phyloP scores from a whole-genome alignment of 495 filamentous ascomycete genomes.

The Aspergillus baeticus region DNA sequence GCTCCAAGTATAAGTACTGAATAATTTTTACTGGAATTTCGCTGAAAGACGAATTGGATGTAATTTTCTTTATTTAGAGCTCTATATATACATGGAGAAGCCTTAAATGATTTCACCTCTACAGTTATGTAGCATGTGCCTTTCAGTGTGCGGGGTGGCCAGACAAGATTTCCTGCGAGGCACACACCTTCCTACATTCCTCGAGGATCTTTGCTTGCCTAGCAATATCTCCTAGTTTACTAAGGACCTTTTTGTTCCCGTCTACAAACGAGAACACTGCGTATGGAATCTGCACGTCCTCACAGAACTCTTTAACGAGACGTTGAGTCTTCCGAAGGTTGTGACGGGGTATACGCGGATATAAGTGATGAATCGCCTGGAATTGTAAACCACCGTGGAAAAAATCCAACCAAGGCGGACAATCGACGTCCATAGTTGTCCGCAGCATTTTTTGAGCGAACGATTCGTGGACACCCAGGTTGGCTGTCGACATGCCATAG shows the following conservation, averaged over 20 bases:
- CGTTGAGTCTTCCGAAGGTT: slow-evolving; percentile 82
- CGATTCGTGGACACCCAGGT: slow-evolving; percentile 80
- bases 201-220: slow-evolving; percentile 83
- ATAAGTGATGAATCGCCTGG: slow-evolving; percentile 93
- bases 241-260: slow-evolving; percentile 85
- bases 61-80: too few species aligned
- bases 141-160: background rate
- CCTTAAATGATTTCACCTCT: too few species aligned
- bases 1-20: too few species aligned
- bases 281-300: slow-evolving; percentile 89
- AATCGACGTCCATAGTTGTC: slow-evolving; percentile 98
- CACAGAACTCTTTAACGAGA: slow-evolving; percentile 83
- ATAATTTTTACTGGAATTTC: too few species aligned
- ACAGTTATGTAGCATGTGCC: too few species aligned
- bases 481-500: slow-evolving; percentile 94
- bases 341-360: slow-evolving; percentile 88
- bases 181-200: slow-evolving; percentile 73
- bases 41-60: too few species aligned
- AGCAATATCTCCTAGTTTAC: slow-evolving; percentile 77
- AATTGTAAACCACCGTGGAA: slow-evolving; percentile 96
- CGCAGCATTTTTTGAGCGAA: slow-evolving; percentile 96
- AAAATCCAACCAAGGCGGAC: slow-evolving; percentile 91
- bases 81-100: too few species aligned
- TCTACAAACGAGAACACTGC: slow-evolving; percentile 90
- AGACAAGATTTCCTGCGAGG: slow-evolving; percentile 35